A percentile compares a stretch with the other conserved stretches of the same genome.
Conservation (phyloP, 2,329 filamentous ascomycete species). For the Verticillium alfalfae region DNA sequence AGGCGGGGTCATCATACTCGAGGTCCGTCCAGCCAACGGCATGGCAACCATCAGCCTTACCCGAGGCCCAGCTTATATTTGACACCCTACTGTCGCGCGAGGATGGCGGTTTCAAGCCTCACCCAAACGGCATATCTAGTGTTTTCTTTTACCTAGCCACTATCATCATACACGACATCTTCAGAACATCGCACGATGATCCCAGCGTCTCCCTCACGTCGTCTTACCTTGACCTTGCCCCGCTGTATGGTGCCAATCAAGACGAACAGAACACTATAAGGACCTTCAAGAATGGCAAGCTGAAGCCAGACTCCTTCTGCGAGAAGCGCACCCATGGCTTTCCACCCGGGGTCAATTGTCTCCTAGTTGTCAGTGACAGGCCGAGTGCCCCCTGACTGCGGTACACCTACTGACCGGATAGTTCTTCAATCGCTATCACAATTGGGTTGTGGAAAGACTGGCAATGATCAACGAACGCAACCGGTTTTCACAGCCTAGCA, state of each 20-base stretch:
- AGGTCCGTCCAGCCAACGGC: conserved; percentile 6
- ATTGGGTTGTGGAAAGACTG: conserved; percentile 11
- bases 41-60: neutral
- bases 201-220: conserved; percentile 26
- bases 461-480: conserved; percentile 33
- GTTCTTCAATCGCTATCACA: conserved; percentile 35
- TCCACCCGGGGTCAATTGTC: conserved; percentile 45
- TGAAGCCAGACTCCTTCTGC: conserved; percentile 50
- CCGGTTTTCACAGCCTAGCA: conserved; percentile 21
- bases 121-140: conserved; percentile 68
- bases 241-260: conserved; percentile 48
- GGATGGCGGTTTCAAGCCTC: conserved; percentile 46
- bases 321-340: conserved; percentile 44
- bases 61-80: conserved; percentile 7
- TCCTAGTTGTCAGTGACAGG: conserved; percentile 34
- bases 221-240: conserved; percentile 40
- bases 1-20: conserved; percentile 11
- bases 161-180: conserved; percentile 54
- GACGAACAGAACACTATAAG: conserved; percentile 43
- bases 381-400: neutral
- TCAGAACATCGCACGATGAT: conserved; percentile 23
- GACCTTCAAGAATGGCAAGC: conserved; percentile 40
- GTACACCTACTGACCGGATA: neutral
- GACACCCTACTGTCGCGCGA: conserved; percentile 26
- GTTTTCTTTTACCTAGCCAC: conserved; percentile 71